phyloP scores from a whole-genome alignment of 75 land plant species.

The Pinus taeda region DNA sequence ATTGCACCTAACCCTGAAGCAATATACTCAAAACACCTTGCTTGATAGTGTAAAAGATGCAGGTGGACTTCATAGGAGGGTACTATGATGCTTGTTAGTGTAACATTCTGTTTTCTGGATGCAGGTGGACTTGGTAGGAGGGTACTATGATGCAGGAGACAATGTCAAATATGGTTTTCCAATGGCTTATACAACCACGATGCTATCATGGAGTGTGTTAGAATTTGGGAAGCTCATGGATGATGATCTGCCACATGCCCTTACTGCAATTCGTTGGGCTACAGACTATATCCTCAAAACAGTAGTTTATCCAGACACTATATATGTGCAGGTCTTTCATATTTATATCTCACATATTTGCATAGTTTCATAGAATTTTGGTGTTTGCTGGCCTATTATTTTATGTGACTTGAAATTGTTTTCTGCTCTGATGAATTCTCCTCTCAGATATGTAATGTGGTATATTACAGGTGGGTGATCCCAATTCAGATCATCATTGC shows the following conservation, averaged over 20 bases:
- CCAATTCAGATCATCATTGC: constrained; percentile 19
- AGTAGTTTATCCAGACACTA: constrained; percentile 21
- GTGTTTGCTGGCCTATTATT: no score
- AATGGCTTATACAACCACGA: constrained; percentile 60
- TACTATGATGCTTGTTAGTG: no score
- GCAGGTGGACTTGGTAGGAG: constrained; percentile 54
- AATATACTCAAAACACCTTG: no score
- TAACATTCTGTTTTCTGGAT: background rate
- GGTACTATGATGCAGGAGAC: constrained; percentile 69
- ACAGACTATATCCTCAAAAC: constrained; percentile 62
- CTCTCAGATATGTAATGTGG: no score
- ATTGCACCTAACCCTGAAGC: no score
- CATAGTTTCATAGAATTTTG: no score
- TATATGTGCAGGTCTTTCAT: constrained; percentile 43
- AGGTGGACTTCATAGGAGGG: no score
- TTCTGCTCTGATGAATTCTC: no score
- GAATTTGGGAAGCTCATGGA: constrained; percentile 36
- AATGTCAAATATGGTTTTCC: constrained; percentile 63
- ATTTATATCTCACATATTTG: no score
- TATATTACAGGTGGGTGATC: constrained; percentile 28
- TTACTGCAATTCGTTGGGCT: constrained; percentile 39
- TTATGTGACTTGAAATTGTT: no score
- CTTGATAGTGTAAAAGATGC: no score
- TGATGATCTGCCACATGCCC: constrained; percentile 23
- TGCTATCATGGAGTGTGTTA: constrained; percentile 47